Base-by-base conservation (phyloP, 2,329 filamentous ascomycete species). In the Colletotrichum aenigma region DNA sequence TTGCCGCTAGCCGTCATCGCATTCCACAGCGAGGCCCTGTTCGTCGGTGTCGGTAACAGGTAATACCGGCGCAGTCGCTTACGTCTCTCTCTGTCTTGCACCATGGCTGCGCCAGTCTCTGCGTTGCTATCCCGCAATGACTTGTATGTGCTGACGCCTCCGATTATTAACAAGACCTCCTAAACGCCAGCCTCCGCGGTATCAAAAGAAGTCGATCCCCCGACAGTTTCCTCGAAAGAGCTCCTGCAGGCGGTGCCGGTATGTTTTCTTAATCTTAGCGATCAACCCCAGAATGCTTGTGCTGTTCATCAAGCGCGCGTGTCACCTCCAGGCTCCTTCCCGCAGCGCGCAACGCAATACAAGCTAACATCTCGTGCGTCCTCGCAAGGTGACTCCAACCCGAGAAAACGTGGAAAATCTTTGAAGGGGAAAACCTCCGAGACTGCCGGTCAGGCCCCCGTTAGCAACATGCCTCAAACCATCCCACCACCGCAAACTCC, bases 191-290 rank as follows among this genome's bases (percentile, higher is more conserved):
- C 85, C 81, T 93, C 79, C 93, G 94, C 84, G 94, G 94, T 80
- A 87, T 93, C 81, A 97, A 97, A 88, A 91, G 95, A 85, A 94
- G 92, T 88, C 93, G 94, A 78, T 96, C 95, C 79, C 94, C 94
- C 80, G 91, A 94, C 80, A 87, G 84, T 75, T 91, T 92, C 86
- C 89, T 88, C 84, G 90, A 92, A 82, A 84, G 87, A 78, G 86
- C 86, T 71, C 88, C 91, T 83, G 93, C 65, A 66, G 70, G 92
- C 88, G 91, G 94, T 87, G 92, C 94, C 89, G 92, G 94, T 96
- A 94, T 87, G 94, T 93, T 82, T 84, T 82, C 79, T 79, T 78
- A 18, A 26, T 78, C 79, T 58, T 60, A 34, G 21, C 30, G 5
- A 26, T 68, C 43, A 16, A 16, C 9, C 28, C 48, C 48, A 48